Conservation (phyloP, 441 rosid genomes). For the Euphorbia celastroides region DNA sequence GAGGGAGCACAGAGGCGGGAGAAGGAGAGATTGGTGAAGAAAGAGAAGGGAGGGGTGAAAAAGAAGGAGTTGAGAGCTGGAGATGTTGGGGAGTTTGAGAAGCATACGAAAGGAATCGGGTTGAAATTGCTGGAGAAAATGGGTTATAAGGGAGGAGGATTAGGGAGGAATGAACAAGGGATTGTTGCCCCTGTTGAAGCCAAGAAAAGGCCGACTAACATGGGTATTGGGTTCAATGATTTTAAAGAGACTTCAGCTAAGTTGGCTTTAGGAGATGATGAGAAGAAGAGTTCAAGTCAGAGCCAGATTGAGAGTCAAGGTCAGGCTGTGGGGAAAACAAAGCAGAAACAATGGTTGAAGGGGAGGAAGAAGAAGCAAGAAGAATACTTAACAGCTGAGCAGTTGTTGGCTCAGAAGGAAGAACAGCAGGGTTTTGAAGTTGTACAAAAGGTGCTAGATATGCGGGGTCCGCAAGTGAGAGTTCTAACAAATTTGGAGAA, state of each 20-base stretch:
- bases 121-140: conserved; percentile 67
- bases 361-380: conserved; percentile 41
- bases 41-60: conserved; percentile 28
- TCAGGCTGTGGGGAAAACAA: conserved; percentile 26
- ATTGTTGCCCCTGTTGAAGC: conserved; percentile 65
- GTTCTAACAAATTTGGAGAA: conserved; percentile 84
- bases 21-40: conserved; percentile 48
- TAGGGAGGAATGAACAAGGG: conserved; percentile 74
- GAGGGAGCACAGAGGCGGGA: conserved; percentile 55
- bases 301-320: conserved; percentile 17
- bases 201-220: conserved; percentile 67
- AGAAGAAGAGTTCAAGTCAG: conserved; percentile 34
- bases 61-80: conserved; percentile 31
- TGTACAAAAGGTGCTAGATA: conserved; percentile 81
- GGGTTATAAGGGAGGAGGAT: conserved; percentile 86
- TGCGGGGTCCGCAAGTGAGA: conserved; percentile 84
- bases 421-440: conserved; percentile 73
- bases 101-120: conserved; percentile 71
- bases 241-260: conserved; percentile 47
- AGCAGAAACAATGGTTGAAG: conserved; percentile 57
- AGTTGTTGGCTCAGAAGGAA: conserved; percentile 58
- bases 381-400: conserved; percentile 49
- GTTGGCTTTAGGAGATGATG: conserved; percentile 50
- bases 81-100: conserved; percentile 63
- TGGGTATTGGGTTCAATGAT: conserved; percentile 79